Evolutionary conservation across 140 eudicot genomes (phyloP).

Genomic region (Oenanthe javanica): DNA sequence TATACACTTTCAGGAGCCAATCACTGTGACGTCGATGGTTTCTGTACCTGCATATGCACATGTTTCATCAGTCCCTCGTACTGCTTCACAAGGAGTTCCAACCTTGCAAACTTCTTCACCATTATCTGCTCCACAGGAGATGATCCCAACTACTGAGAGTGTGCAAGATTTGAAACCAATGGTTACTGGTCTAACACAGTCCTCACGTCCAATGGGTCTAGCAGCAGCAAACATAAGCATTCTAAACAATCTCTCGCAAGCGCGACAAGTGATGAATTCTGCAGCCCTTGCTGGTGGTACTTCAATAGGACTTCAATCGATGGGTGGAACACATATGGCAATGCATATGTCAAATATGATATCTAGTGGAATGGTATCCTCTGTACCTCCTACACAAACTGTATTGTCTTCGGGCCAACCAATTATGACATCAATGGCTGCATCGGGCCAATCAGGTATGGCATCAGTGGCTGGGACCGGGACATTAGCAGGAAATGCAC

Average conservation of each 20-base stretch:
- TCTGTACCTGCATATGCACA: constrained; percentile 66
- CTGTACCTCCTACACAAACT: constrained; percentile 62
- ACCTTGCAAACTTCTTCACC: constrained; percentile 84
- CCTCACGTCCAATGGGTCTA: constrained; percentile 56
- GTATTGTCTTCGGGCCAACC: constrained; percentile 21
- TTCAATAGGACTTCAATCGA: constrained; percentile 67
- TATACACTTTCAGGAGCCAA: constrained; percentile 59
- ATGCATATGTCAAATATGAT: constrained; percentile 88
- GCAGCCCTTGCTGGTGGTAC: constrained; percentile 77
- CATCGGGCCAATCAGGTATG: constrained; percentile 74
- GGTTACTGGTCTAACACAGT: constrained; percentile 44
- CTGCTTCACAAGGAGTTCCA: constrained; percentile 59
- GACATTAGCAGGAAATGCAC: constrained; percentile 35
- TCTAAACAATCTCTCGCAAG: constrained; percentile 72
- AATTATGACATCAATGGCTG: background rate
- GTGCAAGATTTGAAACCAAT: constrained; percentile 67
- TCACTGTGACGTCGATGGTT: constrained; percentile 50
- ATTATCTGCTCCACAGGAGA: constrained; percentile 64
- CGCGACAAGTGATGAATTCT: constrained; percentile 52
- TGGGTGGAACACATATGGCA: constrained; percentile 72
- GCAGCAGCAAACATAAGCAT: constrained; percentile 58
- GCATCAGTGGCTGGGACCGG: constrained; percentile 47
- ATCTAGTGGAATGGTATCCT: constrained; percentile 80
- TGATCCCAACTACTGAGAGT: constrained; percentile 38
- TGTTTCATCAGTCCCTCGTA: constrained; percentile 70